phyloP scores from a whole-genome alignment of 1,139 yeast genomes.

The Meyerozyma guilliermondii region DNA sequence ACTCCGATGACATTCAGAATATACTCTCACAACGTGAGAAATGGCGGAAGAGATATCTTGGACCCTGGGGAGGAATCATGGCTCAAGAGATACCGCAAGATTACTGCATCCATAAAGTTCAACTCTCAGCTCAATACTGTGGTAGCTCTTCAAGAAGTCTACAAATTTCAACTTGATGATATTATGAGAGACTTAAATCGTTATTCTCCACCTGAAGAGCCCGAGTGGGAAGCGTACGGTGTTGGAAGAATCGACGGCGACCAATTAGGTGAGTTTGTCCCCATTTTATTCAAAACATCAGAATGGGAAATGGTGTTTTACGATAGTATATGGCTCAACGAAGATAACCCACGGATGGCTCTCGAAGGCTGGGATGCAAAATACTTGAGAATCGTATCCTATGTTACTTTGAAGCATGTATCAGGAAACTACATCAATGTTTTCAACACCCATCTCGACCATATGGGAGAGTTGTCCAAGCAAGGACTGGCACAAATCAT shows the following conservation, averaged over 20 bases:
- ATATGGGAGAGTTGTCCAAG: constrained; percentile 45
- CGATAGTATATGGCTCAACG: constrained; percentile 35
- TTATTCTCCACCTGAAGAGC: constrained; percentile 14
- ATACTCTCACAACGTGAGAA: constrained; percentile 36
- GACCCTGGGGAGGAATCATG: constrained; percentile 29
- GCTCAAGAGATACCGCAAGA: constrained; percentile 20
- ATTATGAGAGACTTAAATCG: constrained; percentile 25
- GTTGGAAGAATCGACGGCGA: constrained; percentile 32
- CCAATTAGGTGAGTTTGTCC: constrained; percentile 30
- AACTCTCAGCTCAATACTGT: constrained; percentile 21
- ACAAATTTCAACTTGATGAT: constrained; percentile 29
- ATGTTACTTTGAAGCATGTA: constrained; percentile 33
- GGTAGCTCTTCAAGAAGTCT: constrained; percentile 33
- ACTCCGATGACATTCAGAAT: constrained; percentile 24
- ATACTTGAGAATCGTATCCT: constrained; percentile 41
- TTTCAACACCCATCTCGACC: constrained; percentile 58
- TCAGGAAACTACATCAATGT: constrained; percentile 33
- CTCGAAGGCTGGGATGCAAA: constrained; percentile 54
- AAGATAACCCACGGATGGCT: constrained; percentile 20
- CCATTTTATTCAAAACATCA: constrained; percentile 21
- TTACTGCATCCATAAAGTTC: constrained; percentile 26
- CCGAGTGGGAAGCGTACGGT: constrained; percentile 30
- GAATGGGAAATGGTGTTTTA: constrained; percentile 30
- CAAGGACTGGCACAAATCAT: constrained; percentile 44
- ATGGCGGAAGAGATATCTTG: constrained; percentile 25